Base-by-base conservation (phyloP, 306 rosid genomes). In the Biancaea sappan region DNA sequence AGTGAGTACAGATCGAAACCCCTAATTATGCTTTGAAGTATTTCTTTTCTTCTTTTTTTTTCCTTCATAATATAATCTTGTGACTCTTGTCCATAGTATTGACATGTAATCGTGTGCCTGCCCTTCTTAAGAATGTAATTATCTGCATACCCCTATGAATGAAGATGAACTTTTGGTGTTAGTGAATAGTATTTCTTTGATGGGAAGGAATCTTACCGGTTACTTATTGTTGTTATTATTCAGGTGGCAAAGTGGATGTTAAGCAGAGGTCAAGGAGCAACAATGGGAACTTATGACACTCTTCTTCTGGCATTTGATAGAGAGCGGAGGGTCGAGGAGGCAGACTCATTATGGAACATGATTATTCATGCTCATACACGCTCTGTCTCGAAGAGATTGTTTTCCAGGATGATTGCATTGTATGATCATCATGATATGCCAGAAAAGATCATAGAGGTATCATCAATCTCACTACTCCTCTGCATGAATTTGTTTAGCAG, bases 231-330 rank as follows among this genome's bases (percentile, higher is more conserved):
- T 7, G 25, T 53, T 52, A 58, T 54, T 77, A 43, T 59, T 70
- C 85, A 94, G 99, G 86, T 94, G 79, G 93, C 99, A 8, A 94
- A 94, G 84, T 92, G 97, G 97, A 90, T 92, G 99, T 56, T 92
- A 85, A 87, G 97, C 93, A 92, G 84, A 84, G 99, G 97, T 57
- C 97, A 92, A 79, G 96, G 98, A 61, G 82, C 90, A 70, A 94
- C 99, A 68, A 87, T 94, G 95, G 96, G 92, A 79, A 92, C 97
- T 2, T 94, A 88, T 25, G 97, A 92, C 77, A 84, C 90, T 71
- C 97, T 94, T 71, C 91, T 94, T 50, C 74, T 92, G 67, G 97
- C 99, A 60, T 94, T 92, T 84, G 95, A 92, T 81, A 87, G 83
- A 88, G 91, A 92, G 48, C 66, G 73, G 62, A 88, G 99, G 85